Conservation (phyloP, 768 basidiomycete species). For the Paxillus ammoniavirescens region DNA sequence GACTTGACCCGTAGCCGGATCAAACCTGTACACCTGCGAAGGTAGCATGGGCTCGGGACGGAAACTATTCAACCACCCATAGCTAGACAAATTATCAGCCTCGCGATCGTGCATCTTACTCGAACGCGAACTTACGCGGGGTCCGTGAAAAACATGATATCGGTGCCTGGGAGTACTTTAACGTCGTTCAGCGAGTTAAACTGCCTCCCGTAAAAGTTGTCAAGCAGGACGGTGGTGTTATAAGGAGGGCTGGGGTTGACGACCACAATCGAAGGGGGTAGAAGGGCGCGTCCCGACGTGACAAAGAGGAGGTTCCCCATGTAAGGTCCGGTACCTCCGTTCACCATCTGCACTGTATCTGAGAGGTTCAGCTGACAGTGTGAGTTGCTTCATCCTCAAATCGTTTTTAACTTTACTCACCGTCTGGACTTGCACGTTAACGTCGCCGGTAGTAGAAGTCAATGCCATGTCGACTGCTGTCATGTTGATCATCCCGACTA, state of each 20-base stretch:
- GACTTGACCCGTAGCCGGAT: constrained; percentile 61
- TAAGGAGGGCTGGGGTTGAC: constrained; percentile 64
- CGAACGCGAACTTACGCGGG: constrained; percentile 44
- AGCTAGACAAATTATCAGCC: constrained; percentile 36
- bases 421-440: constrained; percentile 50
- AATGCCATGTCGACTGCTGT: constrained; percentile 50
- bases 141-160: constrained; percentile 76
- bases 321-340: constrained; percentile 66
- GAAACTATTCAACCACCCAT: constrained; percentile 65
- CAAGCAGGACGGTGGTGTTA: constrained; percentile 67
- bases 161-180: constrained; percentile 65
- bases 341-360: constrained; percentile 64
- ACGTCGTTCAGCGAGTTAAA: constrained; percentile 84
- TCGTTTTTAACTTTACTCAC: constrained; percentile 20
- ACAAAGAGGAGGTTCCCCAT: constrained; percentile 56
- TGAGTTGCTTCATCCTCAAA: background rate
- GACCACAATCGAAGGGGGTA: constrained; percentile 60
- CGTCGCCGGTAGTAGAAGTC: constrained; percentile 30
- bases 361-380: constrained; percentile 51
- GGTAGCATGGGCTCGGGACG: constrained; percentile 65
- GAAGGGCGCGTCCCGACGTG: constrained; percentile 62
- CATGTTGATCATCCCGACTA: constrained; percentile 61
- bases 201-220: constrained; percentile 78
- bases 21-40: constrained; percentile 74
- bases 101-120: no score